Evolutionary conservation across 108 stramenopile species (phyloP).

Genomic region (Skeletonema grethae): DNA sequence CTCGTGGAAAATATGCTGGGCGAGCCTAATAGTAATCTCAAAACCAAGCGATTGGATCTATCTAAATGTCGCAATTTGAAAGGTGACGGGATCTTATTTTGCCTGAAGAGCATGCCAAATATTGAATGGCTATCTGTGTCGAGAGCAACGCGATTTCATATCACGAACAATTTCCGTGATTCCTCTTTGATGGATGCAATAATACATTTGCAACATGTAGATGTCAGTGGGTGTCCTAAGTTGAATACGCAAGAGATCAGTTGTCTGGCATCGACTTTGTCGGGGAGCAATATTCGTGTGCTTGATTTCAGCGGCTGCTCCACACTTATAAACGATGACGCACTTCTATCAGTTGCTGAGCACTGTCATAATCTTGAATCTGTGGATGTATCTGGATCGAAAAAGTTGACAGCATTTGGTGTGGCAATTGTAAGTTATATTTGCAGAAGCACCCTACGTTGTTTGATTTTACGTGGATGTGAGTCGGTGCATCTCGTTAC

Average conservation of each 20-base stretch:
- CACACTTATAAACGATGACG: background rate
- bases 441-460: slow-evolving; percentile 3
- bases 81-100: slow-evolving; percentile 5
- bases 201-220: background rate
- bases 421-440: slow-evolving; percentile 6
- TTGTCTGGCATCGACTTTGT: background rate
- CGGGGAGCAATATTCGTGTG: slow-evolving; percentile 1
- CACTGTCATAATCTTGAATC: background rate
- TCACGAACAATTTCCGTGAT: background rate
- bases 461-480: slow-evolving; percentile 2
- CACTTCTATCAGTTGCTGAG: slow-evolving; percentile 2
- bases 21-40: background rate
- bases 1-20: background rate
- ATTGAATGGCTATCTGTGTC: slow-evolving; percentile 5
- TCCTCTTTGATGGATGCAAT: background rate
- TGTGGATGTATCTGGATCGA: slow-evolving; percentile 11
- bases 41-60: slow-evolving; percentile 8
- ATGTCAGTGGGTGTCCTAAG: slow-evolving; percentile 12
- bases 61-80: slow-evolving; percentile 11
- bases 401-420: slow-evolving; percentile 12
- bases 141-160: background rate
- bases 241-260: background rate
- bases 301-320: slow-evolving; percentile 9
- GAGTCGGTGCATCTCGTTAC: background rate
- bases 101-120: slow-evolving; percentile 7